Evolutionary conservation across 495 filamentous ascomycete species (phyloP).

Genomic region (Choiromyces venosus): DNA sequence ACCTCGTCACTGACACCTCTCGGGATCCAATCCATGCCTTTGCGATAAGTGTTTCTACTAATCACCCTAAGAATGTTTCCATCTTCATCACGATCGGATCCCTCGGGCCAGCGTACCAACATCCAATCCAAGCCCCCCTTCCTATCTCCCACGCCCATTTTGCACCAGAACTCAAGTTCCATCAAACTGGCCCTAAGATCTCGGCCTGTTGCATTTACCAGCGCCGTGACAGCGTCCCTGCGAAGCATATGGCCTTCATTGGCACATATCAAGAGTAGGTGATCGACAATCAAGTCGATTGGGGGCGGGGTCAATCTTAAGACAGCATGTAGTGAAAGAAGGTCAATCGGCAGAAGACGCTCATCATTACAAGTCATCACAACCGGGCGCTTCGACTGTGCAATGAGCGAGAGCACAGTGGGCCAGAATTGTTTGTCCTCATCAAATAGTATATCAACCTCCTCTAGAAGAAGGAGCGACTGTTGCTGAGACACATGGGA

Average conservation of each 20-base stretch:
- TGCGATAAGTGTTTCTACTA: conserved; percentile 71
- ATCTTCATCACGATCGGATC: conserved; percentile 59
- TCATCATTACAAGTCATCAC: conserved; percentile 95
- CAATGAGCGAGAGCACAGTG: conserved; percentile 68
- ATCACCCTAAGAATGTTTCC: conserved; percentile 68
- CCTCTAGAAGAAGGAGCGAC: conserved; percentile 89
- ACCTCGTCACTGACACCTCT: conserved; percentile 46
- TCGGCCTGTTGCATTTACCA: conserved; percentile 61
- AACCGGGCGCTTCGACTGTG: conserved; percentile 81
- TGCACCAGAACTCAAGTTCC: conserved; percentile 93
- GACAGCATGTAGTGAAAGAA: conserved; percentile 72
- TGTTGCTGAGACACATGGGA: conserved; percentile 67
- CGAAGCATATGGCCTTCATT: conserved; percentile 82
- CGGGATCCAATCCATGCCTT: conserved; percentile 71
- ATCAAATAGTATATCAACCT: conserved; percentile 88
- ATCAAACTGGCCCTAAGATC: conserved; percentile 79
- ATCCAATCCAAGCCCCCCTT: conserved; percentile 89
- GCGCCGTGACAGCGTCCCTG: conserved; percentile 57
- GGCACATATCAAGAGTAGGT: conserved; percentile 74
- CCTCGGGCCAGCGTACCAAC: conserved; percentile 65
- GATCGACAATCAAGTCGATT: conserved; percentile 64
- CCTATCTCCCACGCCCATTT: conserved; percentile 85
- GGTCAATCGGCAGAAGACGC: conserved; percentile 61
- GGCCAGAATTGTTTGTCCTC: conserved; percentile 94
- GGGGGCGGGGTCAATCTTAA: conserved; percentile 72